Percentiles rank a stretch among this genome's conserved stretches.
phyloP scores from a whole-genome alignment of 805 yeast genomes.

The Nadsonia fulvescens region DNA sequence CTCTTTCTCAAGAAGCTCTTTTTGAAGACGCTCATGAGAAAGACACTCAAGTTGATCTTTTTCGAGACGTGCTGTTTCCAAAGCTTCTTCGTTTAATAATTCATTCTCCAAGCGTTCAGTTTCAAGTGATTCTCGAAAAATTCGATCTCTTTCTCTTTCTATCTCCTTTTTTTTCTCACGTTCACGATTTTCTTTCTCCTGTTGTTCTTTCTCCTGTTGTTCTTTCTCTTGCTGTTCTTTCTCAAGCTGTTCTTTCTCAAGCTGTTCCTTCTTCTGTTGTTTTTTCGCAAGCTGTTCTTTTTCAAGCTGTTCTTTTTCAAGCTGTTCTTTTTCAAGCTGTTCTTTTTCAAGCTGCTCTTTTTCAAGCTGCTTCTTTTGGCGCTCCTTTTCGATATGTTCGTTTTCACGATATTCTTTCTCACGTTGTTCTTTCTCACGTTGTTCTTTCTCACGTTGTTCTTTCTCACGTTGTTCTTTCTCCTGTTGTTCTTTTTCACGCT shows the following conservation, averaged over 20 bases:
- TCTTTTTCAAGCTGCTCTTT: not conserved
- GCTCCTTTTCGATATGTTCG: not conserved
- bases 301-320: not conserved
- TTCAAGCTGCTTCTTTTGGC: constrained; percentile 1
- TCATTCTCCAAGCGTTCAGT: too few relatives aligned
- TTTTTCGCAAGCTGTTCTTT: not conserved
- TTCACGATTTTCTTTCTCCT: not conserved
- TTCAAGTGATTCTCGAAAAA: too few relatives aligned
- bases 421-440: not conserved
- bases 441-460: constrained; percentile 1
- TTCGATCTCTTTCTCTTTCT: too few relatives aligned
- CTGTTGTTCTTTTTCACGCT: not conserved
- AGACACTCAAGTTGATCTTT: too few relatives aligned
- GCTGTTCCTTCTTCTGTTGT: constrained; percentile 1
- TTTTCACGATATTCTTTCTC: not conserved
- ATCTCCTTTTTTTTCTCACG: constrained; percentile 4
- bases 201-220: not conserved
- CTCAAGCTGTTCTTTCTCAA: not conserved
- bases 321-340: not conserved
- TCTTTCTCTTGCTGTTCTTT: not conserved
- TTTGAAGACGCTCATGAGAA: too few relatives aligned
- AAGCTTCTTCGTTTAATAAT: too few relatives aligned
- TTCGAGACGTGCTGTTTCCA: too few relatives aligned
- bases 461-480: not conserved
- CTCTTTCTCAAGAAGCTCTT: too few relatives aligned